These are phyloP conservation scores for Candida nemodendra DNA, from an alignment of 805 yeast genomes.

Conservation along the genomic window DNA sequence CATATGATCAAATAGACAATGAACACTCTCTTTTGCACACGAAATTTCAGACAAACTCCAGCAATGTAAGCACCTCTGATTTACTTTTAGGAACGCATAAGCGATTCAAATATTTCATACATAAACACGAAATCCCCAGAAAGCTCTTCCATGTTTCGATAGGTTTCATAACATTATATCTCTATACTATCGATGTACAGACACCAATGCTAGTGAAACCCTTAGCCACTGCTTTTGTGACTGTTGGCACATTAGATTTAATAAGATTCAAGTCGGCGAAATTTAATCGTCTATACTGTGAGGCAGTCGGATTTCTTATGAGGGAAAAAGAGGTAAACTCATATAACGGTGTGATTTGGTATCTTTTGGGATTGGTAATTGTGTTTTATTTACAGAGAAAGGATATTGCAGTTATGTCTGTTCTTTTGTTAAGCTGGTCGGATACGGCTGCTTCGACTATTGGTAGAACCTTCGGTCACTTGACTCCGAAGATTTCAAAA, in stretches of 20 bases:
- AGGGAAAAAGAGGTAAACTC: constrained; percentile 73
- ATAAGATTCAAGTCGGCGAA: constrained; percentile 58
- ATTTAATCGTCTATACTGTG: constrained; percentile 69
- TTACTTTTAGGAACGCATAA: constrained; percentile 28
- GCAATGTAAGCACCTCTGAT: constrained; percentile 22
- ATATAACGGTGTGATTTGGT: constrained; percentile 88
- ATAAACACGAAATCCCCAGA: constrained; percentile 84
- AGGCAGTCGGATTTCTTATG: constrained; percentile 74
- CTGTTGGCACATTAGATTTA: constrained; percentile 62
- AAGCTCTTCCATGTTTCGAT: constrained; percentile 86
- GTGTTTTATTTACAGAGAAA: constrained; percentile 72
- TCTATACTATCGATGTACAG: constrained; percentile 63
- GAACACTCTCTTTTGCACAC: background rate
- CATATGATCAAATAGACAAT: constrained; percentile 8
- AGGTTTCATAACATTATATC: constrained; percentile 74
- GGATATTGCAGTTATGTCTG: constrained; percentile 76
- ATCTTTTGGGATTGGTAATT: constrained; percentile 71
- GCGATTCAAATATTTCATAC: constrained; percentile 30
- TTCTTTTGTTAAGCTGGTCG: constrained; percentile 88
- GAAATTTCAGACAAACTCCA: constrained; percentile 1
- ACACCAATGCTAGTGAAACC: constrained; percentile 59
- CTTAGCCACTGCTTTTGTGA: constrained; percentile 51
- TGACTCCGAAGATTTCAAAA: constrained; percentile 72
- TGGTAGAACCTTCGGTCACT: constrained; percentile 82
- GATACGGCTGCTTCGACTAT: constrained; percentile 96